phyloP scores from a whole-genome alignment of 1,139 yeast species.

The Suhomyces terraborum region DNA sequence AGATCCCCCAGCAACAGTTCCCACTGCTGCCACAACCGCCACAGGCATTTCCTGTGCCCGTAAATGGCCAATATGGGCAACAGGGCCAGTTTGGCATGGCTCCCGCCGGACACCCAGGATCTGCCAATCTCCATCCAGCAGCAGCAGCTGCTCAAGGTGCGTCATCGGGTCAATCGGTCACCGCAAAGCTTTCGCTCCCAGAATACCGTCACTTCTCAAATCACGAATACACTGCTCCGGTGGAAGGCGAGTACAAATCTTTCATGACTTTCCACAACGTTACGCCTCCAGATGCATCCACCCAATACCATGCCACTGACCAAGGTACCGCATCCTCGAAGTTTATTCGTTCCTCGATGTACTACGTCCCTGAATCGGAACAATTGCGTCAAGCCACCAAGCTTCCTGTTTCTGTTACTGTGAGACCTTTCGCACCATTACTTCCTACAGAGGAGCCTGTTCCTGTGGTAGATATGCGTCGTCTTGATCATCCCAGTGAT shows the following conservation, averaged over 20 bases:
- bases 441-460: constrained; percentile 53
- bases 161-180: neutral
- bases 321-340: constrained; percentile 87
- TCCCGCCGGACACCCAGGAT: too few species aligned
- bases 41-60: too few species aligned
- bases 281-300: constrained; percentile 80
- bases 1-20: neutral
- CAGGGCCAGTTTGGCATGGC: neutral
- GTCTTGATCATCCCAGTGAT: constrained; percentile 25
- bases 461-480: constrained; percentile 67
- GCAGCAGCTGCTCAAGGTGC: constrained; percentile 2
- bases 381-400: constrained; percentile 68
- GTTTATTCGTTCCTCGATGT: constrained; percentile 77
- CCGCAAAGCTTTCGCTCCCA: constrained; percentile 49
- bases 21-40: neutral
- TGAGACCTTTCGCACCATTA: constrained; percentile 80
- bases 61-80: neutral
- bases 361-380: constrained; percentile 79
- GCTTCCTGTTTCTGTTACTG: constrained; percentile 77
- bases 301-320: constrained; percentile 69
- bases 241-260: constrained; percentile 34
- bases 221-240: constrained; percentile 40
- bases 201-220: constrained; percentile 59
- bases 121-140: neutral
- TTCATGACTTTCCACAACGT: constrained; percentile 75